A percentile compares a stretch with the other conserved stretches of the same genome.
phyloP scores from a whole-genome alignment of 192 early-diverging fungal species.

The Dissophora ornata region DNA sequence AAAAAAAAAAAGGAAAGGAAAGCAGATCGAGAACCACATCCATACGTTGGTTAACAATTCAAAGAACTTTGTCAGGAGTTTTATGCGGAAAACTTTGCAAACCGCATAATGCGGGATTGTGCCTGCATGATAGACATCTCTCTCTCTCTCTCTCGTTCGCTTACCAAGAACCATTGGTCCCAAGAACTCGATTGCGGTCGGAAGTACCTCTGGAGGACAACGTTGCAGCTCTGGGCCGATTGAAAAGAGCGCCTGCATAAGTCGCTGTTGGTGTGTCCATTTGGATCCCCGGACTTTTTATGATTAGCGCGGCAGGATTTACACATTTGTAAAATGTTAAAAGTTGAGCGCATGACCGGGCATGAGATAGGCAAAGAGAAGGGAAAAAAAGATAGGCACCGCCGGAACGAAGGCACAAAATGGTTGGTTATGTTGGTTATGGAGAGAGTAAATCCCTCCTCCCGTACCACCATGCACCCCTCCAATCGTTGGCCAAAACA shows the following conservation, averaged over 20 bases:
- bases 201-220: constrained; percentile 23
- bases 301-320: background rate
- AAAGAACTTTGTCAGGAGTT: too few relatives aligned
- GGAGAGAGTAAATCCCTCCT: background rate
- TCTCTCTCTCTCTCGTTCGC: too few relatives aligned
- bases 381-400: background rate
- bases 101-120: too few relatives aligned
- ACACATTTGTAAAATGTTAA: too few relatives aligned
- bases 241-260: constrained; percentile 47
- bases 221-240: constrained; percentile 35
- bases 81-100: too few relatives aligned
- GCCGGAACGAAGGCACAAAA: too few relatives aligned
- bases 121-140: too few relatives aligned
- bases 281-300: constrained; percentile 23
- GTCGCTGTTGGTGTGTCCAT: constrained; percentile 46
- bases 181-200: constrained; percentile 20
- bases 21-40: too few relatives aligned
- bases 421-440: too few relatives aligned
- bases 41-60: too few relatives aligned
- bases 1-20: too few relatives aligned
- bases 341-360: background rate
- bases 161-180: constrained; percentile 48
- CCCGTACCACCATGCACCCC: constrained; percentile 4
- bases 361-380: too few relatives aligned
- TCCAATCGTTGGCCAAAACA: background rate